Percentiles rank a stretch among this genome's conserved stretches.
phyloP scores from a whole-genome alignment of 495 filamentous ascomycete genomes.

The Pyrenula massariospora region DNA sequence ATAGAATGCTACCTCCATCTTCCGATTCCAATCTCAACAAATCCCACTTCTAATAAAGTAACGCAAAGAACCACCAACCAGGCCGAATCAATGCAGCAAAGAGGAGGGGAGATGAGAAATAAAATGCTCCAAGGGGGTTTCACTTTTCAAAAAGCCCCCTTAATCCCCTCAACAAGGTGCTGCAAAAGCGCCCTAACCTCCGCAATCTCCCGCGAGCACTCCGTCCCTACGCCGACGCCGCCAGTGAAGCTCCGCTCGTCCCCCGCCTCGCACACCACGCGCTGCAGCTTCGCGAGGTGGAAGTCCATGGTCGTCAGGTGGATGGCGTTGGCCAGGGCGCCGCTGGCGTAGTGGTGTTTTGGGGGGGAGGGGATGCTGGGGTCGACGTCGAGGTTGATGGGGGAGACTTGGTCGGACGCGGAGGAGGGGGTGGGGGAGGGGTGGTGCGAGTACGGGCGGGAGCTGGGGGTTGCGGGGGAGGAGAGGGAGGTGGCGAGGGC shows the following conservation, averaged over 20 bases:
- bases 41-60: too few relatives aligned
- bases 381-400: neutral
- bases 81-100: too few relatives aligned
- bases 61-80: too few relatives aligned
- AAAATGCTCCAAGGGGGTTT: too few relatives aligned
- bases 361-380: neutral
- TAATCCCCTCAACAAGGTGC: neutral
- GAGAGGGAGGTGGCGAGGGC: neutral
- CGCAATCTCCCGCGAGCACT: neutral
- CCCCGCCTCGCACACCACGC: neutral
- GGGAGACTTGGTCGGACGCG: neutral
- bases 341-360: neutral
- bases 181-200: neutral
- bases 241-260: too few relatives aligned
- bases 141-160: neutral
- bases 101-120: too few relatives aligned
- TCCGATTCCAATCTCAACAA: too few relatives aligned
- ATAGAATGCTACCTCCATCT: too few relatives aligned
- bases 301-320: neutral
- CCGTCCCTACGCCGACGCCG: too few relatives aligned
- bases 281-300: neutral
- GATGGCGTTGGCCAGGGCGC: neutral
- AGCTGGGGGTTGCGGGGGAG: too few relatives aligned
- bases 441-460: neutral
- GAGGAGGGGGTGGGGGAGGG: neutral